Percentiles rank a stretch among this genome's conserved stretches.
phyloP scores from a whole-genome alignment of 148 eudicot species.

The Nepenthes mirabilis region DNA sequence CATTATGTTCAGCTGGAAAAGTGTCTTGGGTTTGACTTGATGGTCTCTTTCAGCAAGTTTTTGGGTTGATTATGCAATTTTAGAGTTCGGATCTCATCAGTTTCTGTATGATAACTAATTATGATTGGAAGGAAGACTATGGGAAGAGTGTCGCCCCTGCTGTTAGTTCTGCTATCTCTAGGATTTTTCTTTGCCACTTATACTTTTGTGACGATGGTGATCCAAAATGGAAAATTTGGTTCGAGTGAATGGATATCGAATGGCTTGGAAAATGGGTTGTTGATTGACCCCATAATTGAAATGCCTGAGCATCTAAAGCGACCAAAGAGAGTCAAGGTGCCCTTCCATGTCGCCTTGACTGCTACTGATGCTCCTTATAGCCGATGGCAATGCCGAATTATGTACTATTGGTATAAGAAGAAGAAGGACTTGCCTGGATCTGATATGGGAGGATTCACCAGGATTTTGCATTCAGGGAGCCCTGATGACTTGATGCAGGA shows the following conservation, averaged over 20 bases:
- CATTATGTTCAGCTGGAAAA: no score
- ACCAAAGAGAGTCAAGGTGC: constrained; percentile 18
- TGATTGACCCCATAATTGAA: constrained; percentile 52
- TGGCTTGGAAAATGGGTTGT: constrained; percentile 11
- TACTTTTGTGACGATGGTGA: constrained; percentile 49
- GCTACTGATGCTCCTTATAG: constrained; percentile 97
- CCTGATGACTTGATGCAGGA: constrained; percentile 81
- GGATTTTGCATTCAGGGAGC: constrained; percentile 88
- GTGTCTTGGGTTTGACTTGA: no score
- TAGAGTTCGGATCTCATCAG: no score
- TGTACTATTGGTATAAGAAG: constrained; percentile 98
- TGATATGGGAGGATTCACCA: constrained; percentile 86
- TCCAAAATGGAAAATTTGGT: constrained; percentile 32
- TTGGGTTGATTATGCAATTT: no score
- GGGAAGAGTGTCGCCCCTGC: constrained; percentile 42
- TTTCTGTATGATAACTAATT: neutral
- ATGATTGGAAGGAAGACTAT: constrained; percentile 61
- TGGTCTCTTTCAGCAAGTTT: no score
- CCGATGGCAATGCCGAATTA: constrained; percentile 95
- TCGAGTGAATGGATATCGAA: constrained; percentile 14
- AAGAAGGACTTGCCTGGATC: constrained; percentile 66
- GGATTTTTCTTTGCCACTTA: constrained; percentile 76
- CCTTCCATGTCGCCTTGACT: constrained; percentile 79
- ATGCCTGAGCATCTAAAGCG: constrained; percentile 34
- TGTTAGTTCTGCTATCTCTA: constrained; percentile 46